phyloP scores from a whole-genome alignment of 176 grass and related monocot species.

The Secale cereale region DNA sequence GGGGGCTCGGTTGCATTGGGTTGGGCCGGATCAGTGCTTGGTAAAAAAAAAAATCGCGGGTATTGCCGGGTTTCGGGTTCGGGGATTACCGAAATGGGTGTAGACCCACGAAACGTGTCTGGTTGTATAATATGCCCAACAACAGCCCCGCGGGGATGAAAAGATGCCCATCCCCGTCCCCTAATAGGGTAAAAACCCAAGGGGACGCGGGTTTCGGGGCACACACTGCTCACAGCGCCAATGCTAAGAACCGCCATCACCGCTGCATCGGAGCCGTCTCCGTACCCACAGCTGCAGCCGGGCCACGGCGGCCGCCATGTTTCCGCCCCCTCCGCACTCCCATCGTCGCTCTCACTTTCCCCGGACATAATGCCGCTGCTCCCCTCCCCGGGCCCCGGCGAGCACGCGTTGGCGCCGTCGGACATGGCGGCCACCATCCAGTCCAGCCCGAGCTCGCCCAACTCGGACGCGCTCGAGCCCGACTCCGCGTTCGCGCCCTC shows the following conservation, averaged over 20 bases:
- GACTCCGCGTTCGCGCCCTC: constrained; percentile 45
- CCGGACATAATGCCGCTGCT: constrained; percentile 53
- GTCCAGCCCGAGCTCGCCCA: constrained; percentile 85
- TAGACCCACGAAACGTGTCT: no score
- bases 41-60: no score
- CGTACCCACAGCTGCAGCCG: constrained; percentile 19
- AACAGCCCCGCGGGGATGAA: no score
- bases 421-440: constrained; percentile 53
- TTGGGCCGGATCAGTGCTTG: no score
- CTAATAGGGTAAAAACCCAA: no score
- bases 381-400: constrained; percentile 26
- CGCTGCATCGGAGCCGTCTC: constrained; percentile 27
- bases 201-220: no score
- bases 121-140: no score
- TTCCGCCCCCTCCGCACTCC: not conserved
- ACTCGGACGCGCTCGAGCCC: constrained; percentile 69
- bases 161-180: no score
- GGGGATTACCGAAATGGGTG: no score
- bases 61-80: no score
- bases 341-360: constrained; percentile 39
- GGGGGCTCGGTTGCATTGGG: no score
- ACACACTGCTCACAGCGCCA: not conserved
- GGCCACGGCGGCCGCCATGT: not conserved
- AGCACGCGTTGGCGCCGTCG: constrained; percentile 18
- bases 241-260: constrained; percentile 50